phyloP scores from a whole-genome alignment of 306 rosid species.

The Carpinus viminea region DNA sequence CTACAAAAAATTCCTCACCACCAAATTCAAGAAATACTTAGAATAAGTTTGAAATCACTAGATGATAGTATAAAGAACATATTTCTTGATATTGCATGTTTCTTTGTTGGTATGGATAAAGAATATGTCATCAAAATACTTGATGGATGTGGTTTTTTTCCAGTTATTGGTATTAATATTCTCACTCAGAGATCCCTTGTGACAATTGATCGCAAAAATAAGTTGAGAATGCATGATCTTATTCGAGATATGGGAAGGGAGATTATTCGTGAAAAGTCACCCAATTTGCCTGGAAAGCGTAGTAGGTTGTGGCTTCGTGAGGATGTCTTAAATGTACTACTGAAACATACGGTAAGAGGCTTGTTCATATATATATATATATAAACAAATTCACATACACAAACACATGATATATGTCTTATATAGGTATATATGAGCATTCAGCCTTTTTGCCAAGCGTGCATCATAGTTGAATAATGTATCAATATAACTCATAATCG shows the following conservation, averaged over 20 bases:
- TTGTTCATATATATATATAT: no score
- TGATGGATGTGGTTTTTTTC: slow-evolving; percentile 34
- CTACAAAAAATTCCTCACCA: slow-evolving; percentile 27
- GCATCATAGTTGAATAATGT: not conserved
- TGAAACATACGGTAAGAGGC: not conserved
- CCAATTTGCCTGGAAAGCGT: slow-evolving; percentile 11
- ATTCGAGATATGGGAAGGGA: slow-evolving; percentile 46
- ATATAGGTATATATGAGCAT: not conserved
- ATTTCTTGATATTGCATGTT: slow-evolving; percentile 46
- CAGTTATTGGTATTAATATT: slow-evolving; percentile 32
- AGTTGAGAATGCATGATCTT: slow-evolving; percentile 31
- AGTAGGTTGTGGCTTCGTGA: slow-evolving; percentile 22
- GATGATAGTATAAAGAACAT: slow-evolving; percentile 21
- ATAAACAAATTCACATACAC: not conserved
- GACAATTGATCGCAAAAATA: slow-evolving; percentile 10
- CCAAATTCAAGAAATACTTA: slow-evolving; percentile 30
- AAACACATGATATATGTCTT: not conserved
- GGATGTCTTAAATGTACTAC: not conserved
- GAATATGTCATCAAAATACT: slow-evolving; percentile 22
- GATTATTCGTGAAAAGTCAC: slow-evolving; percentile 23
- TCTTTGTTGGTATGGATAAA: slow-evolving; percentile 36
- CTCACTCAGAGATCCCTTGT: slow-evolving; percentile 34
- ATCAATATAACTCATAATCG: no score
- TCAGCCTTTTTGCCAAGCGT: not conserved
- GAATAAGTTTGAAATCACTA: slow-evolving; percentile 31